Conservation (phyloP, 1,284 basidiomycete species). For the Pterulicium gracile region DNA sequence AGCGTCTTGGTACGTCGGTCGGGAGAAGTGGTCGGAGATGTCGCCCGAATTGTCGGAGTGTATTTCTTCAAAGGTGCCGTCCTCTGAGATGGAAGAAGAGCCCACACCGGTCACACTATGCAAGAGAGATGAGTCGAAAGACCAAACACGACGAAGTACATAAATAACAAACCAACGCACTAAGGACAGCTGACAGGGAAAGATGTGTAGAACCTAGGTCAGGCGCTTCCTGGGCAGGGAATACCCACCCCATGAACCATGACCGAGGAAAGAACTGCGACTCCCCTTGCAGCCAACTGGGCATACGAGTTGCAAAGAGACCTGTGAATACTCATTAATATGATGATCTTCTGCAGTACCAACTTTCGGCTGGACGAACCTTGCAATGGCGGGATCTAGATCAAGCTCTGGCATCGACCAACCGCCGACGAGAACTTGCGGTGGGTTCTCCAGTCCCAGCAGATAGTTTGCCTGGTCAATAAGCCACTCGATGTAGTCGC, state of each 20-base stretch:
- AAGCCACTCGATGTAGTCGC: conserved; percentile 7
- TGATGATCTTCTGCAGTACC: no score
- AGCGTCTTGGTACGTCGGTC: conserved; percentile 20
- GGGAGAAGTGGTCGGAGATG: conserved; percentile 15
- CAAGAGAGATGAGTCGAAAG: neutral
- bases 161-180: neutral
- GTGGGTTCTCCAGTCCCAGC: conserved; percentile 7
- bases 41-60: neutral
- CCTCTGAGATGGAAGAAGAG: no score
- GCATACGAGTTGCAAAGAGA: neutral
- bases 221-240: neutral
- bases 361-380: no score
- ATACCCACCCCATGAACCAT: neutral
- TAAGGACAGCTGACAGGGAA: neutral
- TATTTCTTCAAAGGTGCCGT: no score
- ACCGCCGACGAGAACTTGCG: conserved; percentile 10
- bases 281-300: neutral
- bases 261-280: neutral
- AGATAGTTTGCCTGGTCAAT: conserved; percentile 11
- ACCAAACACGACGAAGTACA: neutral
- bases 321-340: neutral
- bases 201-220: neutral
- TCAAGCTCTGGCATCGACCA: no score
- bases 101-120: neutral
- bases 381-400: no score